A percentile compares a stretch with the other conserved stretches of the same genome.
These are phyloP conservation scores for Cladosporium sp. DNA, from an alignment of 2,329 filamentous ascomycete genomes.

Conservation along the genomic window DNA sequence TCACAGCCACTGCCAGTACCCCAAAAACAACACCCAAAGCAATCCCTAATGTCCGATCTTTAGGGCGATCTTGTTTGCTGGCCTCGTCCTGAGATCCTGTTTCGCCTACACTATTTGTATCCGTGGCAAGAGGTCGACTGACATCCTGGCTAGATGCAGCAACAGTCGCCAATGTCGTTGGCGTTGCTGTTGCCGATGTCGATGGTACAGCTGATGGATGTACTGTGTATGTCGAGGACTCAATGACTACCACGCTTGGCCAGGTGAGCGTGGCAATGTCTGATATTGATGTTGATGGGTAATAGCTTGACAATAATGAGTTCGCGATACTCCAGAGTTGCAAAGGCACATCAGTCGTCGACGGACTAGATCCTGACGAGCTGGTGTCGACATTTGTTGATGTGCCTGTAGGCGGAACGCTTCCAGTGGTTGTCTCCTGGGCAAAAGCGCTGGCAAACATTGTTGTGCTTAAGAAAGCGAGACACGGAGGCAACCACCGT, in stretches of 20 bases:
- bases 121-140: constrained; percentile 5
- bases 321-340: constrained; percentile 15
- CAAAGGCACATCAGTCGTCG: constrained; percentile 10
- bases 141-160: constrained; percentile 9
- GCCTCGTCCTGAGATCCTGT: neutral
- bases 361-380: neutral
- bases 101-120: neutral
- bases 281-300: constrained; percentile 14
- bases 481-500: neutral
- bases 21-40: constrained; percentile 19
- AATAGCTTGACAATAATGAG: constrained; percentile 14
- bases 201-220: neutral
- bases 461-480: neutral
- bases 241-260: constrained; percentile 19
- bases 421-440: neutral
- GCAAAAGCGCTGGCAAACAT: neutral
- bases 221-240: constrained; percentile 16
- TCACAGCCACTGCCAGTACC: constrained; percentile 16
- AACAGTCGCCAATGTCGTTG: neutral
- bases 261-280: constrained; percentile 15
- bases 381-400: neutral
- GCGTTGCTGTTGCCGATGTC: neutral
- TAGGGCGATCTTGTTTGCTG: neutral
- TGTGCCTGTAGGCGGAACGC: neutral
- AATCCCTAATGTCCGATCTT: constrained; percentile 18